phyloP scores from a whole-genome alignment of 352 stramenopile species.

The Phytopythium vexans region DNA sequence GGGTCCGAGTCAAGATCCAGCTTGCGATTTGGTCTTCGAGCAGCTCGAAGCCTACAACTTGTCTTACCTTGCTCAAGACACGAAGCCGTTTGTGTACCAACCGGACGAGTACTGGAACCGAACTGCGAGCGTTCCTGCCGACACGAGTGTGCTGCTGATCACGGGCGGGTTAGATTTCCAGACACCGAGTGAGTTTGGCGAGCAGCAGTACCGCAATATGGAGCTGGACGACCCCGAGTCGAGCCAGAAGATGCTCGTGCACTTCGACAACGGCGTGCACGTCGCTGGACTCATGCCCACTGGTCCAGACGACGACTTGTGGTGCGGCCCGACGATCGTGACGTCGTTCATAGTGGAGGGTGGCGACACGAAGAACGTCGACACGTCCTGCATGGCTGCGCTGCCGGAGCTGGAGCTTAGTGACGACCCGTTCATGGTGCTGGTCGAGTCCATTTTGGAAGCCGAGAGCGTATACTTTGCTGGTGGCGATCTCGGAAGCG shows the following conservation, averaged over 20 bases:
- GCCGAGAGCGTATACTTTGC: constrained; percentile 1
- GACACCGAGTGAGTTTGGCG: constrained; percentile 35
- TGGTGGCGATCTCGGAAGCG: background rate
- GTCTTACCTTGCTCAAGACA: constrained; percentile 3
- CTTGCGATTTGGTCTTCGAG: constrained; percentile 7
- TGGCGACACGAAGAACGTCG: constrained; percentile 20
- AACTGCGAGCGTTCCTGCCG: constrained; percentile 20
- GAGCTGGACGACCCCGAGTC: constrained; percentile 9
- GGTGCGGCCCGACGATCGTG: constrained; percentile 33
- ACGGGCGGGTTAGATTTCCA: constrained; percentile 39
- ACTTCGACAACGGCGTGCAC: constrained; percentile 43
- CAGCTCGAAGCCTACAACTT: constrained; percentile 2
- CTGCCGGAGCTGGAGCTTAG: constrained; percentile 21
- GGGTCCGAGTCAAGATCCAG: constrained; percentile 8
- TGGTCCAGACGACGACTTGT: constrained; percentile 14
- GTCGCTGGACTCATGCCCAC: constrained; percentile 26
- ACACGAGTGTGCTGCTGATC: constrained; percentile 38
- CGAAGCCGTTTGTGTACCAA: constrained; percentile 21
- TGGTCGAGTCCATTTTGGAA: constrained; percentile 13
- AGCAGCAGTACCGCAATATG: constrained; percentile 20
- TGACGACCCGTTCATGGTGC: constrained; percentile 14
- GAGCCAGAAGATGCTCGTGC: constrained; percentile 37
- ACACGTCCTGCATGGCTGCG: constrained; percentile 34
- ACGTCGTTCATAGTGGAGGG: constrained; percentile 25
- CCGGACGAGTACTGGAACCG: constrained; percentile 31